phyloP scores from a whole-genome alignment of 108 stramenopile genomes.

The Nitzschia sp. region DNA sequence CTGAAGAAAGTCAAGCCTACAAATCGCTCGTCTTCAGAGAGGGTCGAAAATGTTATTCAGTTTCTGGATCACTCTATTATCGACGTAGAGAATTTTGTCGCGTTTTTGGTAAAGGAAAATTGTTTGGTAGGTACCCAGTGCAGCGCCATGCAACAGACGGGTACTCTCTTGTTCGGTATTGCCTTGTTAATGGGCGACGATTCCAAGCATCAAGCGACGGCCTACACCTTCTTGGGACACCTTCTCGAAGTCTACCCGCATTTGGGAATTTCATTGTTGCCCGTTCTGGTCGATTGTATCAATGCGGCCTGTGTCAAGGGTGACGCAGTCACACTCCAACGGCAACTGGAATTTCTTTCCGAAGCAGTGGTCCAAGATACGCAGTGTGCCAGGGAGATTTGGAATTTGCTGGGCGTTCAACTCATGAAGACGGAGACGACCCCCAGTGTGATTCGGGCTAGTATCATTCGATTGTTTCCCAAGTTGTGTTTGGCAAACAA shows the following conservation, averaged over 20 bases:
- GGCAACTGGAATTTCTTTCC: constrained; percentile 41
- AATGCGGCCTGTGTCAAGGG: constrained; percentile 29
- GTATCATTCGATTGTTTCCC: constrained; percentile 59
- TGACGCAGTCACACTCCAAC: constrained; percentile 15
- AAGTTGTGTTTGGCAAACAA: constrained; percentile 62
- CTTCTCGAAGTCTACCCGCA: constrained; percentile 43
- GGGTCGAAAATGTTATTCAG: constrained; percentile 15
- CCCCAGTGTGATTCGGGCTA: constrained; percentile 46
- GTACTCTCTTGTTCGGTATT: constrained; percentile 29
- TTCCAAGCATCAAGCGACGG: not conserved
- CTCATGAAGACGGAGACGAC: constrained; percentile 29
- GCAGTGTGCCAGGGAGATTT: constrained; percentile 67
- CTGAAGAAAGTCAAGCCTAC: constrained; percentile 8
- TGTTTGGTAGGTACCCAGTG: not conserved
- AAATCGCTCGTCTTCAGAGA: not conserved
- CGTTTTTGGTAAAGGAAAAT: constrained; percentile 5
- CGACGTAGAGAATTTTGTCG: constrained; percentile 20
- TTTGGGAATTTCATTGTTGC: constrained; percentile 42
- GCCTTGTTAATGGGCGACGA: constrained; percentile 18
- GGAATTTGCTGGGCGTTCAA: constrained; percentile 53
- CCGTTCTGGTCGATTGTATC: constrained; percentile 37
- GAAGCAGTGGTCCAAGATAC: constrained; percentile 52
- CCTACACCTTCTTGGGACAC: constrained; percentile 16
- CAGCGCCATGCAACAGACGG: constrained; percentile 31
- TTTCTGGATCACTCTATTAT: constrained; percentile 13